Evolutionary conservation across 2,329 filamentous ascomycete species (phyloP), one percentile per base, ranked within the genome.

Genomic region (Lachnum nothofagi): DNA sequence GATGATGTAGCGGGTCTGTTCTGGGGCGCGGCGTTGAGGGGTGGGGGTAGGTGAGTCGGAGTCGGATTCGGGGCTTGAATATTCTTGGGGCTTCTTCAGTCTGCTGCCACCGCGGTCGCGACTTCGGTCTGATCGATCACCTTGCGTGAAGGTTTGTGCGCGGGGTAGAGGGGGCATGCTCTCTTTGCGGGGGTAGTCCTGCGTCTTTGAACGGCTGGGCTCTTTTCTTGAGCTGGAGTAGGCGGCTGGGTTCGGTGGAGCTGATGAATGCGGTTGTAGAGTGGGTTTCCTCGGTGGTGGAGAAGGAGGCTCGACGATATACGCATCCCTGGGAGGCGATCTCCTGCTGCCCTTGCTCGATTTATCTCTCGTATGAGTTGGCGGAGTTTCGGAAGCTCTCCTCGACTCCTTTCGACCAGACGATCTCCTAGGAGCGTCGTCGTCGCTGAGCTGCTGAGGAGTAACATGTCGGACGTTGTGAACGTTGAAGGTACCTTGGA

Each of bases 401-500:
- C 58, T 57, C 10, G 55, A 56, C 25, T 58, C 56, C 22, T 58
- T 55, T 27, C 53, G 52, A 9, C 51, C 61, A 29, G 63, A 63
- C 9, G 64, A 63, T 47, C 63, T 54, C 35, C 61, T 57, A 5
- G 61, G 59, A 23, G 51, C 14, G 6, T 66, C 63, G 35, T 65
- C 63, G 31, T 66, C 64, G 33, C 61, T 59, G 49, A 49, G 51
- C 14, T 55, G 52, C 34, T 33, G 49, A n/a, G 58, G 41, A 5
- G 50, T 40, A 31, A 57, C 54, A 48, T 63, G 61, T 41, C 59
- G 57, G 31, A 58, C 40, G 33, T 54, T 55, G 48, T 60, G n/a
- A n/a, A 60, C 20, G 58, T 33, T 19, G 58, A 42, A 17, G 46
- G 53, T 17, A 58, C 51, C n/a, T n/a, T n/a, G n/a, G 52, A 56